Percentiles rank a stretch among this genome's conserved stretches.
Conservation (phyloP, 441 rosid species). For the Populus hybrid region DNA sequence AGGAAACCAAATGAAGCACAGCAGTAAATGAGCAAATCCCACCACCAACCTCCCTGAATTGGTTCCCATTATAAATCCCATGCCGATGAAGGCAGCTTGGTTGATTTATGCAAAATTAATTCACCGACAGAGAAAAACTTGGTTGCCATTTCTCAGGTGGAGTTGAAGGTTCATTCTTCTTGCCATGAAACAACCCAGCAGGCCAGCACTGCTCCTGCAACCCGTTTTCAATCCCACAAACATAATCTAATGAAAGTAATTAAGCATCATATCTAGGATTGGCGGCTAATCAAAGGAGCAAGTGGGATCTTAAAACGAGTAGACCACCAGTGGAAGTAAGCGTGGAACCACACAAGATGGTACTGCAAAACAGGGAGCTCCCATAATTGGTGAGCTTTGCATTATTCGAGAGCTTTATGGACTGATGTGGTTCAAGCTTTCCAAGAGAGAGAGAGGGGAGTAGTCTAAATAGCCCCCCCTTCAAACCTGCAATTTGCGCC, state of each 20-base stretch:
- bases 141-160: not conserved
- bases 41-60: not conserved
- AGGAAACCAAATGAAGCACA: not conserved
- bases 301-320: not conserved
- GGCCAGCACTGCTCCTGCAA: not conserved
- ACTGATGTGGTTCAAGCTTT: not conserved
- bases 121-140: not conserved
- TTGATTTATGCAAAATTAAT: not conserved
- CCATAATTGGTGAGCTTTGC: conserved; percentile 11
- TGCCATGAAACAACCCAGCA: not conserved
- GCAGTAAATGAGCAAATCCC: not conserved
- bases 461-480: not conserved
- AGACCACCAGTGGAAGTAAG: not conserved
- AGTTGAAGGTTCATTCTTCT: not conserved
- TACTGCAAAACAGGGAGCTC: not conserved
- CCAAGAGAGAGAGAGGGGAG: conserved; percentile 2
- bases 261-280: not conserved
- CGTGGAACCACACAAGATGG: not conserved
- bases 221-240: not conserved
- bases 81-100: not conserved
- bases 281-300: not conserved
- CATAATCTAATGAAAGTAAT: not conserved
- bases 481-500: conserved; percentile 10
- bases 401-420: conserved; percentile 22
- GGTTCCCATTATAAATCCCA: not conserved